Conservation (phyloP, 257 asterid species). For the Scutellaria minor region DNA sequence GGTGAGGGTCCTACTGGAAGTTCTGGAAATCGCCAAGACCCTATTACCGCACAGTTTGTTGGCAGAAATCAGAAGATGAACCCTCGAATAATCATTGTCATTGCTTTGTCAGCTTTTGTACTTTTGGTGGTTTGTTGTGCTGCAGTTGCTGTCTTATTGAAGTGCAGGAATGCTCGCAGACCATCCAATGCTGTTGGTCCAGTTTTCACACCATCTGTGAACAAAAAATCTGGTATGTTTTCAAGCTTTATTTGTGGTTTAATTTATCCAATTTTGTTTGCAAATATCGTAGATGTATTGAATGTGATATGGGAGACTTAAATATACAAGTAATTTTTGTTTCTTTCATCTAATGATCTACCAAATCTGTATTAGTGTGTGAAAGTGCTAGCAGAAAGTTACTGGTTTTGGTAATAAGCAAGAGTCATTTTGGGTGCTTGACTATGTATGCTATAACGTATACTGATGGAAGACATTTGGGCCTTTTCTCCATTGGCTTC, state of each 20-base stretch:
- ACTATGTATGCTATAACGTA: neutral
- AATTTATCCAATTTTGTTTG: constrained; percentile 15
- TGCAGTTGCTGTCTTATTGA: constrained; percentile 66
- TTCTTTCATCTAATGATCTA: constrained; percentile 4
- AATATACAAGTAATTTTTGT: neutral
- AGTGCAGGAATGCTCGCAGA: constrained; percentile 69
- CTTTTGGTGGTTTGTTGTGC: constrained; percentile 80
- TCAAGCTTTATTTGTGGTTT: constrained; percentile 7
- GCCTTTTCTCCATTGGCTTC: neutral
- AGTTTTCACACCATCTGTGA: constrained; percentile 57
- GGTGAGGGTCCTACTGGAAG: constrained; percentile 82
- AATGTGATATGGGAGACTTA: constrained; percentile 15
- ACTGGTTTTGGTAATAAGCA: neutral
- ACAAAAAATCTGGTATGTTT: constrained; percentile 81
- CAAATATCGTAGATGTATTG: neutral
- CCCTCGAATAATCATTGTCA: constrained; percentile 69
- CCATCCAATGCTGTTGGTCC: constrained; percentile 89
- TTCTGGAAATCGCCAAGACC: constrained; percentile 73
- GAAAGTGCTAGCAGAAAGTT: constrained; percentile 10
- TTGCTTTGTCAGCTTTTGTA: constrained; percentile 80
- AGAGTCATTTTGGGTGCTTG: constrained; percentile 14
- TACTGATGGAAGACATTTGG: neutral
- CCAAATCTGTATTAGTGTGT: neutral
- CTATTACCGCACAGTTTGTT: constrained; percentile 71
- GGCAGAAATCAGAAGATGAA: constrained; percentile 72